A percentile compares a stretch with the other conserved stretches of the same genome.
Evolutionary conservation across 164 flowering plant genomes (phyloP).

Genomic region (Chloranthus sessilifolius): DNA sequence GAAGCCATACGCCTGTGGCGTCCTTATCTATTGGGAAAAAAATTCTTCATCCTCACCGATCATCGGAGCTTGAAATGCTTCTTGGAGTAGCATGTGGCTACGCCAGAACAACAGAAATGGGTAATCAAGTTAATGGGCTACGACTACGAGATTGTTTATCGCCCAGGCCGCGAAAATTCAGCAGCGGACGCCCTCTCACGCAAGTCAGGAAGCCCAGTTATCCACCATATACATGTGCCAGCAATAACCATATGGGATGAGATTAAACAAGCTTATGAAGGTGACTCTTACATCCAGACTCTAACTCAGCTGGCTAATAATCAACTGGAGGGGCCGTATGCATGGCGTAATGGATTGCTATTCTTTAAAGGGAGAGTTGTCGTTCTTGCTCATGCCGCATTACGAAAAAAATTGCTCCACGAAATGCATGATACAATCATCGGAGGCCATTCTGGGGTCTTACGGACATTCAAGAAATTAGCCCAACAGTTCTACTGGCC

Average conservation of each 20-base stretch:
- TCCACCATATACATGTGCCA: too few relatives aligned
- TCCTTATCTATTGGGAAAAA: slow-evolving; percentile 5
- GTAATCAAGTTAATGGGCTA: slow-evolving; percentile 6
- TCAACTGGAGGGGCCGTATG: too few relatives aligned
- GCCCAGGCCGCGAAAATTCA: background rate
- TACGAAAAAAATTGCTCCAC: background rate
- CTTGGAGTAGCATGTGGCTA: background rate
- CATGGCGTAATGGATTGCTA: background rate
- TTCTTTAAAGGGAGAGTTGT: background rate
- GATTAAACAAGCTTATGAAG: too few relatives aligned
- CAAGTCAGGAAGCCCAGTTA: too few relatives aligned
- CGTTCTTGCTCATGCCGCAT: background rate
- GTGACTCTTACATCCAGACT: too few relatives aligned
- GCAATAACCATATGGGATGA: too few relatives aligned
- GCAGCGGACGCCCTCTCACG: slow-evolving; percentile 1
- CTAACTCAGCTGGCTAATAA: too few relatives aligned
- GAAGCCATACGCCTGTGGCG: background rate
- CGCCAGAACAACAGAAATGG: slow-evolving; percentile 9
- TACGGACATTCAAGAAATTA: background rate
- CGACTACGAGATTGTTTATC: slow-evolving; percentile 1
- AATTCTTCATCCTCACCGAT: background rate
- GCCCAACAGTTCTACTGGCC: background rate
- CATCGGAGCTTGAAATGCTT: background rate
- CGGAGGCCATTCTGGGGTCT: background rate
- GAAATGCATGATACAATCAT: background rate